Evolutionary conservation across 208 protist species (phyloP).

Genomic region (Leishmania mexicana): DNA sequence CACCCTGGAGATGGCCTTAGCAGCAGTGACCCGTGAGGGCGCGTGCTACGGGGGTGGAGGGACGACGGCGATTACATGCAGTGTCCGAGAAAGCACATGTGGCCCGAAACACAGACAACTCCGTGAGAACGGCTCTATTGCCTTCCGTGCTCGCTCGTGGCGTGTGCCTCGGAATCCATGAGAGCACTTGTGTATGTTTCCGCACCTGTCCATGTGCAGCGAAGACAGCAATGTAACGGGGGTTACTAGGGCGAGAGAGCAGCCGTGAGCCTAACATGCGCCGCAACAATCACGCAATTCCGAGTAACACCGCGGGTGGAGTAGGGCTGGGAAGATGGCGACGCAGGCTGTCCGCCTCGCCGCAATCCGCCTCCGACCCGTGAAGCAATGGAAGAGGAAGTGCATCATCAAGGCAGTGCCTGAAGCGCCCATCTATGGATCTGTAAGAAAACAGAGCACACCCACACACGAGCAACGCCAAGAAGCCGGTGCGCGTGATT

Average conservation of each 20-base stretch:
- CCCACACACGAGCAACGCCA: neutral
- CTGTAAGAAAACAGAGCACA: neutral
- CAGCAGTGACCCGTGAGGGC: neutral
- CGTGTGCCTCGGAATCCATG: neutral
- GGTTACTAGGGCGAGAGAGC: neutral
- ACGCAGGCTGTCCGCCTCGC: neutral
- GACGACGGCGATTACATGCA: neutral
- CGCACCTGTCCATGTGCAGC: neutral
- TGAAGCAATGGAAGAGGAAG: neutral
- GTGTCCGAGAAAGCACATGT: neutral
- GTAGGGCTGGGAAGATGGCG: neutral
- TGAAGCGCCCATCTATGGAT: neutral
- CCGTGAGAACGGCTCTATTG: neutral
- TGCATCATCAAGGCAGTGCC: neutral
- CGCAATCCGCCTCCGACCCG: neutral
- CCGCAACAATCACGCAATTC: neutral
- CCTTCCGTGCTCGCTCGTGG: neutral
- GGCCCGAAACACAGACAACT: too few relatives aligned
- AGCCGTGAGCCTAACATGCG: neutral
- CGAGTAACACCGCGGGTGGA: neutral
- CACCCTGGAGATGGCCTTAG: neutral
- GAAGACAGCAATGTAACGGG: neutral
- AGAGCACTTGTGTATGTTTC: neutral
- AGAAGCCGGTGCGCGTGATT: neutral
- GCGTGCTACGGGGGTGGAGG: neutral